Evolutionary conservation across 1,139 yeast genomes (phyloP).

Genomic region (Zygotorulaspora mrakii): DNA sequence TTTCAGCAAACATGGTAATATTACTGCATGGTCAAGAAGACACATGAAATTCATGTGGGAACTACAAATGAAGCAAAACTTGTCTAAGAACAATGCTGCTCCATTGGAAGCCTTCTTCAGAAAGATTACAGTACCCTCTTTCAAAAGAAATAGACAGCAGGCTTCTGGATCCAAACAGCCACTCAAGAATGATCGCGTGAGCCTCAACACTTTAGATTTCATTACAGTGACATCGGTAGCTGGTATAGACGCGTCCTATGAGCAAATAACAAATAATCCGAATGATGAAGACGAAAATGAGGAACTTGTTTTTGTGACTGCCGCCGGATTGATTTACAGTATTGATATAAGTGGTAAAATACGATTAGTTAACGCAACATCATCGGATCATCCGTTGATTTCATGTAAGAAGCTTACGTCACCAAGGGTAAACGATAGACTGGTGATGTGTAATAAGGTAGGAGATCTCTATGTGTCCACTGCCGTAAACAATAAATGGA

Average conservation of each 20-base stretch:
- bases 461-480: conserved; percentile 60
- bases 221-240: conserved; percentile 23
- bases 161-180: conserved; percentile 20
- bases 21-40: conserved; percentile 58
- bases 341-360: conserved; percentile 49
- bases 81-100: conserved; percentile 37
- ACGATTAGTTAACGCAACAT: conserved; percentile 32
- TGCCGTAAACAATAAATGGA: conserved; percentile 61
- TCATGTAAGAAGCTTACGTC: conserved; percentile 58
- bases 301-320: conserved; percentile 42
- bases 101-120: conserved; percentile 61
- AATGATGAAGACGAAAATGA: conserved; percentile 27
- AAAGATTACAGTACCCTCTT: conserved; percentile 50
- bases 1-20: conserved; percentile 48
- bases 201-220: conserved; percentile 31
- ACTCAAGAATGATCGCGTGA: conserved; percentile 28
- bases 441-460: conserved; percentile 53
- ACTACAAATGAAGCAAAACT: conserved; percentile 17
- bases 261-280: conserved; percentile 8
- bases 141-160: conserved; percentile 45
- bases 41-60: conserved; percentile 53
- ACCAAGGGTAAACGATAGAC: conserved; percentile 71
- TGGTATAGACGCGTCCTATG: conserved; percentile 23
- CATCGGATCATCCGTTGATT: conserved; percentile 35
- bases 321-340: conserved; percentile 46